phyloP scores from a whole-genome alignment of 1,284 basidiomycete species.

The Phenoliferia sp. region DNA sequence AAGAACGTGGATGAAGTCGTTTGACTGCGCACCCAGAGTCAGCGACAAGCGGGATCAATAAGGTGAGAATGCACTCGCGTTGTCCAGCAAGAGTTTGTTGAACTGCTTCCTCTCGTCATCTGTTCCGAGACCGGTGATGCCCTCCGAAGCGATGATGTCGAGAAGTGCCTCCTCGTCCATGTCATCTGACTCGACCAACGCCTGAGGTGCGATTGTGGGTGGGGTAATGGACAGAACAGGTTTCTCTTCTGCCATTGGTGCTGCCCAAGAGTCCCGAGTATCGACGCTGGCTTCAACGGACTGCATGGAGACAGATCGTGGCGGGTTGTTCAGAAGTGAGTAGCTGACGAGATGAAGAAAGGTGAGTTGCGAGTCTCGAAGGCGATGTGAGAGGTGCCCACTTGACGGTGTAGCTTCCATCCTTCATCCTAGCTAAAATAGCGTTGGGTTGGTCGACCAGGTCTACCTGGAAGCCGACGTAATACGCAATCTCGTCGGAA shows the following conservation, averaged over 20 bases:
- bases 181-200: neutral
- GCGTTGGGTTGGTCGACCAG: slow-evolving; percentile 78
- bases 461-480: slow-evolving; percentile 80
- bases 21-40: slow-evolving; percentile 10
- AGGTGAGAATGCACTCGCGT: slow-evolving; percentile 39
- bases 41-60: neutral
- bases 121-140: slow-evolving; percentile 9
- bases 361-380: slow-evolving; percentile 6
- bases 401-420: slow-evolving; percentile 37
- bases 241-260: neutral
- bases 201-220: neutral
- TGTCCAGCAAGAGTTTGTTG: slow-evolving; percentile 63
- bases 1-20: slow-evolving; percentile 77
- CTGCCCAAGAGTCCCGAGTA: slow-evolving; percentile 7
- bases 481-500: slow-evolving; percentile 64
- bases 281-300: slow-evolving; percentile 5
- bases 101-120: slow-evolving; percentile 27
- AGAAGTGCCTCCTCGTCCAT: neutral
- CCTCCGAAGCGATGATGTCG: neutral
- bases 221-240: neutral
- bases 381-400: slow-evolving; percentile 25
- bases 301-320: slow-evolving; percentile 16
- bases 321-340: slow-evolving; percentile 5
- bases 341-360: neutral
- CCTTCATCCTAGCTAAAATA: slow-evolving; percentile 64